phyloP scores from a whole-genome alignment of 2,329 filamentous ascomycete species.

The Neofusicoccum sp. region DNA sequence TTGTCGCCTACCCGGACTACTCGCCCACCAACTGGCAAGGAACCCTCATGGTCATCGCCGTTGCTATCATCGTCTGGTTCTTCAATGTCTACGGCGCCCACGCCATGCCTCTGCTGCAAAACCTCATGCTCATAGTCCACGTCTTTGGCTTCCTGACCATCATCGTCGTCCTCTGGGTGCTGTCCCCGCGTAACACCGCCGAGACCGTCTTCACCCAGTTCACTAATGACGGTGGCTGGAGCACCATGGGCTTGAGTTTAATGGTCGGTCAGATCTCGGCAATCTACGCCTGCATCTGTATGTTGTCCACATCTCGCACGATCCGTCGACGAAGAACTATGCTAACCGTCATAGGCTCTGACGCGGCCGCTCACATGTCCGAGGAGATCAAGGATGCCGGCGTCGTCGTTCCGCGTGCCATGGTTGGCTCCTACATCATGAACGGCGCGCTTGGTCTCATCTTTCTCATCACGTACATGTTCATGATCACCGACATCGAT shows the following conservation, averaged over 20 bases:
- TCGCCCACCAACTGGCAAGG: slow-evolving; percentile 47
- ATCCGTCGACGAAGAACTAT: not conserved
- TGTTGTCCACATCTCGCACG: not conserved
- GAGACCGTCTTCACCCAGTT: slow-evolving; percentile 34
- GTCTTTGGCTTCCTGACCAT: slow-evolving; percentile 47
- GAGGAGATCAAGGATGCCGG: slow-evolving; percentile 21
- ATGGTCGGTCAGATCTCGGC: slow-evolving; percentile 43
- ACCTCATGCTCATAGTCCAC: slow-evolving; percentile 39
- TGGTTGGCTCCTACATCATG: slow-evolving; percentile 21
- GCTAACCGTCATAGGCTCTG: slow-evolving; percentile 1
- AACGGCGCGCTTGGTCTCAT: slow-evolving; percentile 21
- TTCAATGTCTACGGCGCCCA: slow-evolving; percentile 40
- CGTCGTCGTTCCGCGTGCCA: slow-evolving; percentile 18
- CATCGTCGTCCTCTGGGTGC: slow-evolving; percentile 39
- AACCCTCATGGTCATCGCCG: slow-evolving; percentile 49
- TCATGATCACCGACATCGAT: slow-evolving; percentile 20
- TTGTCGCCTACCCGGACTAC: slow-evolving; percentile 45
- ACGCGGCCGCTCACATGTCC: slow-evolving; percentile 16
- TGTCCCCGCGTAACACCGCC: slow-evolving; percentile 31
- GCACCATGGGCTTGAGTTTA: slow-evolving; percentile 35
- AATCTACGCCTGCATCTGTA: slow-evolving; percentile 26
- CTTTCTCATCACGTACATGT: slow-evolving; percentile 23
- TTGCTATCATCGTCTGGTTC: slow-evolving; percentile 43
- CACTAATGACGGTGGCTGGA: slow-evolving; percentile 41
- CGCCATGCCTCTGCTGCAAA: slow-evolving; percentile 35